phyloP scores from a whole-genome alignment of 1,284 basidiomycete genomes.

The Puccinia hordei region DNA sequence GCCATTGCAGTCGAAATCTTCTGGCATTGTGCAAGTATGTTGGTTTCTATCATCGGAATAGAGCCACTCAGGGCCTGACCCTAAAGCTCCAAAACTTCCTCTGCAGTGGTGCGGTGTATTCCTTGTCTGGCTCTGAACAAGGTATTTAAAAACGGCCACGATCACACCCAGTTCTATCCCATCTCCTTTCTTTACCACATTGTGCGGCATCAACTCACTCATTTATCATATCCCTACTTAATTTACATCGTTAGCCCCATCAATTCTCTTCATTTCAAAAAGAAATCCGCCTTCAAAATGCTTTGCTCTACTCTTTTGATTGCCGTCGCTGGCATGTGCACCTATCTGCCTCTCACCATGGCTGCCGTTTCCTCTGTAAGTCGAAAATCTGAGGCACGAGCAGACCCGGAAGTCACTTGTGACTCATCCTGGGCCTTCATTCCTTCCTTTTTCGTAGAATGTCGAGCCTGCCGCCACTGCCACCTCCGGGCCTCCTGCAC shows the following conservation, averaged over 20 bases:
- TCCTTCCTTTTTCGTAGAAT: neutral
- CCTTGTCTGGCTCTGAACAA: neutral
- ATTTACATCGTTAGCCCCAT: neutral
- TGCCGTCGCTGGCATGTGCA: constrained; percentile 9
- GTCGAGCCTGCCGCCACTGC: neutral
- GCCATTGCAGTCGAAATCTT: constrained; percentile 5
- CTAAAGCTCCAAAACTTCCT: neutral
- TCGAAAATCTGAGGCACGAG: neutral
- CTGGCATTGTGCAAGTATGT: neutral
- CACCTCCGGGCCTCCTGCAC: neutral
- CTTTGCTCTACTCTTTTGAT: constrained; percentile 3
- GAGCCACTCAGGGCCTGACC: constrained; percentile 13
- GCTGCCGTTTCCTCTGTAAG: neutral
- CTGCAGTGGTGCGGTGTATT: neutral
- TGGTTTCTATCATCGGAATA: neutral
- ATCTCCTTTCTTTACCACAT: neutral
- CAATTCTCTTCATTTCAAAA: neutral
- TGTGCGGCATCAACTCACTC: constrained; percentile 4
- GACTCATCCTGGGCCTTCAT: neutral
- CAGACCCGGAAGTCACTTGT: no score
- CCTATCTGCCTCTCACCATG: constrained; percentile 5
- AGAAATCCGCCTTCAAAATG: neutral
- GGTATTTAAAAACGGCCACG: neutral
- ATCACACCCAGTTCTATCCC: neutral
- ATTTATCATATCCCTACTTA: neutral